Evolutionary conservation across 768 basidiomycete species (phyloP).

Genomic region (Gloeopeniophorella convolvens): DNA sequence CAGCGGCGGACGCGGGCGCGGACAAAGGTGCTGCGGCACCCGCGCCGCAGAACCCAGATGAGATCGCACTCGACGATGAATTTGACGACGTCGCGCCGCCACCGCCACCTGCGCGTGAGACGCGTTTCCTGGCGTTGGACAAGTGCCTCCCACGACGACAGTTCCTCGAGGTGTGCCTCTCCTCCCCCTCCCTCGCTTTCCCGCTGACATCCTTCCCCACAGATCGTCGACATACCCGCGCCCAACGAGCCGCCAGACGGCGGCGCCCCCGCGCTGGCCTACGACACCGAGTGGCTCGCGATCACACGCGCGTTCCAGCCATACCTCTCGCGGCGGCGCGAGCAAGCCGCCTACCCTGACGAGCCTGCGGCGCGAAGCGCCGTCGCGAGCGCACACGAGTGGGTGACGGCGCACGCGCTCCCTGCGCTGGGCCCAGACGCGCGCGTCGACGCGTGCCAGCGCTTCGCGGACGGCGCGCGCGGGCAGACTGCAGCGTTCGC

Average conservation of each 20-base stretch:
- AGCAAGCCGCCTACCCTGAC: slow-evolving; percentile 55
- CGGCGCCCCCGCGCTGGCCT: slow-evolving; percentile 41
- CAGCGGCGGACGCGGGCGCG: neutral
- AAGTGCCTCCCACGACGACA: slow-evolving; percentile 65
- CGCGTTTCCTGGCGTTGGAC: slow-evolving; percentile 84
- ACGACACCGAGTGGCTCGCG: slow-evolving; percentile 91
- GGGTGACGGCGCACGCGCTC: slow-evolving; percentile 59
- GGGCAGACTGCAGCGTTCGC: slow-evolving; percentile 77
- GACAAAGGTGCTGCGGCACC: neutral
- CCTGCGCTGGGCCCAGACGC: slow-evolving; percentile 22
- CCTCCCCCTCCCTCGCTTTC: neutral
- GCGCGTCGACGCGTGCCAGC: slow-evolving; percentile 15
- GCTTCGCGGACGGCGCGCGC: slow-evolving; percentile 17
- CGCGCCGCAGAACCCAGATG: slow-evolving; percentile 39
- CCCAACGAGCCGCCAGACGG: slow-evolving; percentile 13
- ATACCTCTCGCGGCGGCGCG: slow-evolving; percentile 51
- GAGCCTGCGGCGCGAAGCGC: slow-evolving; percentile 41
- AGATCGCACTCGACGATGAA: slow-evolving; percentile 43
- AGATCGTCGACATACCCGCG: slow-evolving; percentile 65
- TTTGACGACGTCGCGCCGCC: slow-evolving; percentile 34
- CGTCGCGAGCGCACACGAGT: slow-evolving; percentile 53
- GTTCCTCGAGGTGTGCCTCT: slow-evolving; percentile 64
- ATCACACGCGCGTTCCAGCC: slow-evolving; percentile 84
- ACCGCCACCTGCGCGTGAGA: slow-evolving; percentile 35
- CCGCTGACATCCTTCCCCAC: neutral